These are phyloP conservation scores for Aspergillus sp. DNA, from an alignment of 2,329 filamentous ascomycete species.

Conservation along the genomic window DNA sequence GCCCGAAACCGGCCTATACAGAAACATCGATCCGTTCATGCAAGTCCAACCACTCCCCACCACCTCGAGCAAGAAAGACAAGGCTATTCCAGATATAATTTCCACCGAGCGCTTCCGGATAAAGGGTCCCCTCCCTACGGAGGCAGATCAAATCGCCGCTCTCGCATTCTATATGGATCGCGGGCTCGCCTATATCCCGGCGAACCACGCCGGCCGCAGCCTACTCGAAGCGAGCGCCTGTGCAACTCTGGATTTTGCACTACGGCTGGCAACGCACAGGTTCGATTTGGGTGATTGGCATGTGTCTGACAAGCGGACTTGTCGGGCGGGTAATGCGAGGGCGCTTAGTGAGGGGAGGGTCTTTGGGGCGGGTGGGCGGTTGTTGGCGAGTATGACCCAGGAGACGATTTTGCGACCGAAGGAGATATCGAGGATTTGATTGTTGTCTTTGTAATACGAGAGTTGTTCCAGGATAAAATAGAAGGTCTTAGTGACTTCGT, in stretches of 20 bases:
- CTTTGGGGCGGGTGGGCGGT: background rate
- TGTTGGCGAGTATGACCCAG: background rate
- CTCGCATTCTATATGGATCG: background rate
- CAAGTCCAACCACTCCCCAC: fast-evolving
- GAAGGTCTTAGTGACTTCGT: no score
- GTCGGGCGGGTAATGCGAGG: background rate
- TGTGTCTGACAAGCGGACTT: background rate
- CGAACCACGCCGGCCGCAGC: background rate
- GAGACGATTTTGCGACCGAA: background rate
- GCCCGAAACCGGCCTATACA: background rate
- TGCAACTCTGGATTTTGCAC: background rate
- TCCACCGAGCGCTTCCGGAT: background rate
- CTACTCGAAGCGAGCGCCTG: background rate
- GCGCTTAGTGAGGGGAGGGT: background rate
- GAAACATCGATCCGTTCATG: background rate
- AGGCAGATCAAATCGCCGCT: background rate
- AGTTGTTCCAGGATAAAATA: no score
- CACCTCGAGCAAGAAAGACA: fast-evolving
- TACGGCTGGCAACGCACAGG: background rate
- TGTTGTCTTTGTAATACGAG: no score
- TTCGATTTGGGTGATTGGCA: background rate
- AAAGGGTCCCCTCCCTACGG: background rate
- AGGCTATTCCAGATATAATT: background rate
- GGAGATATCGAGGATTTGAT: background rate
- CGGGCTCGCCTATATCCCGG: background rate